A percentile compares a stretch with the other conserved stretches of the same genome.
phyloP scores from a whole-genome alignment of 345 rosid genomes.

The Eutrema japonicum region DNA sequence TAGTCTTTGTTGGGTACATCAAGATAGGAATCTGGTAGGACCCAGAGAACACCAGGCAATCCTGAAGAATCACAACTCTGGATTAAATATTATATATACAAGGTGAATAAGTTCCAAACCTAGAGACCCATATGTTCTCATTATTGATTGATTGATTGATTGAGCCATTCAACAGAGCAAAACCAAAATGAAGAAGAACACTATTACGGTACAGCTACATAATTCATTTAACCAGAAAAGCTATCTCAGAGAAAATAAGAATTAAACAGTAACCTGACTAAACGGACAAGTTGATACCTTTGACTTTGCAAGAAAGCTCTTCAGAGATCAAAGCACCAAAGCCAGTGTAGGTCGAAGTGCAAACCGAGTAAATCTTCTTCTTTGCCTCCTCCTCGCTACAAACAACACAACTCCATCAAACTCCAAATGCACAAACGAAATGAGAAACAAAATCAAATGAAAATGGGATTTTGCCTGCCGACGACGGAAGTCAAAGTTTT shows the following conservation, averaged over 20 bases:
- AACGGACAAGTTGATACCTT: slow-evolving; percentile 63
- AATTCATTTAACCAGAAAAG: not conserved
- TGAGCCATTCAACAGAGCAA: not conserved
- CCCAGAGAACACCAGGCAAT: slow-evolving; percentile 94
- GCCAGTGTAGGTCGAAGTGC: slow-evolving; percentile 84
- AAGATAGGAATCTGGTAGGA: slow-evolving; percentile 90
- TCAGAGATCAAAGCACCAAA: slow-evolving; percentile 94
- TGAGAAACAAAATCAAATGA: not conserved
- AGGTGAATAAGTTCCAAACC: not conserved
- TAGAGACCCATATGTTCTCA: not conserved
- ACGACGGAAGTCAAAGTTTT: slow-evolving; percentile 75
- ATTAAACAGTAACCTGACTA: slow-evolving; percentile 11
- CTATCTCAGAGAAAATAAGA: not conserved
- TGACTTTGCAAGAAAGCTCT: slow-evolving; percentile 87
- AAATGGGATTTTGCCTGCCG: slow-evolving; percentile 55
- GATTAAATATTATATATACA: not conserved
- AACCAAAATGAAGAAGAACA: not conserved
- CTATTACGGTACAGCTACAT: not conserved
- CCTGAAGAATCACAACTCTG: slow-evolving; percentile 48
- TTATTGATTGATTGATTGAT: not conserved
- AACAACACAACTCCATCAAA: slow-evolving; percentile 6
- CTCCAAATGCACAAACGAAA: slow-evolving; percentile 1
- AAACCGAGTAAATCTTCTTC: slow-evolving; percentile 96
- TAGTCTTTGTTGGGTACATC: slow-evolving; percentile 98
- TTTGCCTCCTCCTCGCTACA: slow-evolving; percentile 95